Conservation (phyloP, 1,284 basidiomycete species). For the Marasmius tenuissimus region DNA sequence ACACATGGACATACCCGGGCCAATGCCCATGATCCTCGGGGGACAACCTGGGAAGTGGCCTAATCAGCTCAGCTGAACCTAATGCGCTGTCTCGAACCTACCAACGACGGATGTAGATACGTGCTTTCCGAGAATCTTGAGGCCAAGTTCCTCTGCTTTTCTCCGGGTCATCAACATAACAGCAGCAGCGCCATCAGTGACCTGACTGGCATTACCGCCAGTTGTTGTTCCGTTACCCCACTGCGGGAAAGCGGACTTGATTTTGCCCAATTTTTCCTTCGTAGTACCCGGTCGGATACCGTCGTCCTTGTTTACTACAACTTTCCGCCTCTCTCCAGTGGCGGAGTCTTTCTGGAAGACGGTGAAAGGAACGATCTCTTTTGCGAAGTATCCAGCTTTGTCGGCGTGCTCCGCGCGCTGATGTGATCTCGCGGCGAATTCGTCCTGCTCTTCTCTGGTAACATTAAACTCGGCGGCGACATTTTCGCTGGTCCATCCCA, state of each 20-base stretch:
- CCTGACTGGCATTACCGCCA: slow-evolving; percentile 87
- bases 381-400: slow-evolving; percentile 66
- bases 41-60: slow-evolving; percentile 48
- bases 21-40: slow-evolving; percentile 86
- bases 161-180: slow-evolving; percentile 84
- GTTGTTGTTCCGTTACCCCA: slow-evolving; percentile 81
- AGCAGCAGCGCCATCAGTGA: slow-evolving; percentile 89
- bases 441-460: slow-evolving; percentile 83
- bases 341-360: slow-evolving; percentile 56
- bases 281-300: slow-evolving; percentile 82
- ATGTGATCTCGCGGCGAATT: slow-evolving; percentile 78
- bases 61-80: not conserved
- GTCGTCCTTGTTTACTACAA: slow-evolving; percentile 74
- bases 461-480: slow-evolving; percentile 80
- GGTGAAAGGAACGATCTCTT: slow-evolving; percentile 83
- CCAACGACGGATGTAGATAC: slow-evolving; percentile 76
- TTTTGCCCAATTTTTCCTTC: slow-evolving; percentile 64
- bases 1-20: not conserved
- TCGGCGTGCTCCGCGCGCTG: slow-evolving; percentile 73
- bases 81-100: slow-evolving; percentile 20
- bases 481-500: slow-evolving; percentile 89
- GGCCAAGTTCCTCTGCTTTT: slow-evolving; percentile 79
- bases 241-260: slow-evolving; percentile 83
- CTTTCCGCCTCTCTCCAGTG: slow-evolving; percentile 54
- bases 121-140: slow-evolving; percentile 78